Evolutionary conservation across 495 filamentous ascomycete species (phyloP), one percentile per base, ranked within the genome.

Genomic region (Penicillium salamii): DNA sequence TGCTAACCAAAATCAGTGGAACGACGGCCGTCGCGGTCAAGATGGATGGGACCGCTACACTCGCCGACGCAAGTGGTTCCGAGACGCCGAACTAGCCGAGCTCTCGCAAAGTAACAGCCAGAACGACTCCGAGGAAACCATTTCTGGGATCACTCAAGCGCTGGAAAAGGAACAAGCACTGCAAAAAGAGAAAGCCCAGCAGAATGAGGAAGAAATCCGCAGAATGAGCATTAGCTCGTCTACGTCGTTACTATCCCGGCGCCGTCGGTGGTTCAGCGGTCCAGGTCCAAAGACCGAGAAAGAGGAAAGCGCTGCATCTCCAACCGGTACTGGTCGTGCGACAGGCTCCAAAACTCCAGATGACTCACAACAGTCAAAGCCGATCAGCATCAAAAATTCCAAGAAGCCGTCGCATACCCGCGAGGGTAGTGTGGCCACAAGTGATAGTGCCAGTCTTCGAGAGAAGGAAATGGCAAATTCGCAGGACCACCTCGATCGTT

Each of bases 11-110:
- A 1, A 18, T 1, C 20, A 96, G 89, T 98, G 93, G 93, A 85
- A 89, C 62, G 90, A 95, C 58, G 91, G 91, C 21, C 86, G 88
- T 13, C 81, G 91, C 36, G 91, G 87, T 7, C 83, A 85, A 61
- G 93, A 97, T 53, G 88, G 91, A 33, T 99, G 95, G 95, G 89
- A 90, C 20, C 82, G 90, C 24, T 99, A 96, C 70, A 99, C 93
- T 0, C 81, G 93, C 20, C 82, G 93, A 9, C 75, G 93, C 43
- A 99, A 97, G 66, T 99, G 93, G 93, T 90, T 86, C 60, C 85
- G 95, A 23, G 93, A 96, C 58, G 93, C 95, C 20, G 95, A 99
- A 66, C 81, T 99, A 15, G 87, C 96, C 29, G 95, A 99, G 54
- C 69, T 82, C 17, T 68, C 79, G 19, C 68, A 65, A 9, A 67